Conservation (phyloP, 768 basidiomycete species). For the Amanita polypyramis region DNA sequence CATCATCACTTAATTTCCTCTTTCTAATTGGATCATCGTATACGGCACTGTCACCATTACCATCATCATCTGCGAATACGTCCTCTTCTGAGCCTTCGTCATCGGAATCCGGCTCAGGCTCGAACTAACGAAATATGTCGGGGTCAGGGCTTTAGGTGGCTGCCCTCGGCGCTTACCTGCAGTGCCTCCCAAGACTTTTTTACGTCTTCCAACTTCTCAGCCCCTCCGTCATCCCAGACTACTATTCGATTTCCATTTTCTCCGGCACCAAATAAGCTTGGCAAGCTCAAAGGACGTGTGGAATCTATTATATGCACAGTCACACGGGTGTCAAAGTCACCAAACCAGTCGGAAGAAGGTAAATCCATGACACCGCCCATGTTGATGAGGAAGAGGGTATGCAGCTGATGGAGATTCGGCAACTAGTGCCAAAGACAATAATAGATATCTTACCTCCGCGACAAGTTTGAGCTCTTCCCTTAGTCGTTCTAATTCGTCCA, state of each 20-base stretch:
- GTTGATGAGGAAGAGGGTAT: slow-evolving; percentile 85
- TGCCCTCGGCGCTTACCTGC: slow-evolving; percentile 41
- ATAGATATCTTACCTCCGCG: slow-evolving; percentile 42
- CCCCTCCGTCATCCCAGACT: slow-evolving; percentile 89
- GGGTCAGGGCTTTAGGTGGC: background rate
- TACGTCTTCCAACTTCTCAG: slow-evolving; percentile 58
- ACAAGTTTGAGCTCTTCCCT: slow-evolving; percentile 56
- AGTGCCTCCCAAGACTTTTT: slow-evolving; percentile 78
- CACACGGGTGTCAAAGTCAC: slow-evolving; percentile 50
- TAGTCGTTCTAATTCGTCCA: slow-evolving; percentile 59
- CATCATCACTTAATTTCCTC: slow-evolving; percentile 35
- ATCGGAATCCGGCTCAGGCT: slow-evolving; percentile 50
- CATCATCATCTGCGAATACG: slow-evolving; percentile 36
- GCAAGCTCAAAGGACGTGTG: slow-evolving; percentile 78
- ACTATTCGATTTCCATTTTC: slow-evolving; percentile 63
- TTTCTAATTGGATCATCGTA: slow-evolving; percentile 30
- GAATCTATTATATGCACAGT: slow-evolving; percentile 94
- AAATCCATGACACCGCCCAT: slow-evolving; percentile 88
- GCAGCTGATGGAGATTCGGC: slow-evolving; percentile 38
- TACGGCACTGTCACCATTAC: slow-evolving; percentile 30
- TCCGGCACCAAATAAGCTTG: slow-evolving; percentile 71
- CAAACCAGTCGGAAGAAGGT: slow-evolving; percentile 65
- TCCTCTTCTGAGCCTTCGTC: slow-evolving; percentile 38
- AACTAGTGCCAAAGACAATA: background rate
- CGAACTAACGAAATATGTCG: slow-evolving; percentile 40